Evolutionary conservation across 352 stramenopile species (phyloP).

Genomic region (Blastocystis sp.): DNA sequence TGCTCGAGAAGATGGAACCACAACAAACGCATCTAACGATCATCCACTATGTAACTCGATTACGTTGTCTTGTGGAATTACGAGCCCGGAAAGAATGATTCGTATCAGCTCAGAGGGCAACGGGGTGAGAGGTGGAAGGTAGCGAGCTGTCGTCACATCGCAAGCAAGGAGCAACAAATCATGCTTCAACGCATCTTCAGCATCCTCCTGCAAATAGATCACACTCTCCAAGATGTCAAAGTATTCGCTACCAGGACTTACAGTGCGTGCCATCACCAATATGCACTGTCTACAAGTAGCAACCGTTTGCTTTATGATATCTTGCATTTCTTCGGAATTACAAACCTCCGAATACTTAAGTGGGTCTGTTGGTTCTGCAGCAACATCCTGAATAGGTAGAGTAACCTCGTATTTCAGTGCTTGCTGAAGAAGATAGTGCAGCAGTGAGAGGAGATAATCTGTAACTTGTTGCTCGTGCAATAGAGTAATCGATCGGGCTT

Average conservation of each 20-base stretch:
- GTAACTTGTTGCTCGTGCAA: conserved; percentile 1
- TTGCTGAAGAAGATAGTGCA: neutral
- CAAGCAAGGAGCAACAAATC: neutral
- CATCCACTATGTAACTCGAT: neutral
- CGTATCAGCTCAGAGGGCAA: neutral
- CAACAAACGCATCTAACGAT: neutral
- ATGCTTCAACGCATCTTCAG: neutral
- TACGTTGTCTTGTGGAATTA: neutral
- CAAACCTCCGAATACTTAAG: neutral
- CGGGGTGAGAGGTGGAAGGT: neutral
- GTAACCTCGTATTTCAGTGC: neutral
- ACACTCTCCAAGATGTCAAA: conserved; percentile 42
- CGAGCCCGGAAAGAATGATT: neutral
- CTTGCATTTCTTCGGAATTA: neutral
- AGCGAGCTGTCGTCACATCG: neutral
- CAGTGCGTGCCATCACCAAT: neutral
- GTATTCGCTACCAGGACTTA: neutral
- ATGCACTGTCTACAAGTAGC: neutral
- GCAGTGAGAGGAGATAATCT: neutral
- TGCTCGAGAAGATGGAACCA: neutral
- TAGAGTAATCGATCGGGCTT: conserved; percentile 1
- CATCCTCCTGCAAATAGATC: neutral
- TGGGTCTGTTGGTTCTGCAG: neutral
- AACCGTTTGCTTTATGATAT: neutral
- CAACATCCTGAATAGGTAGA: neutral